These are phyloP conservation scores for Xylariaceae sp. DNA, from an alignment of 2,329 filamentous ascomycete genomes.

Conservation along the genomic window DNA sequence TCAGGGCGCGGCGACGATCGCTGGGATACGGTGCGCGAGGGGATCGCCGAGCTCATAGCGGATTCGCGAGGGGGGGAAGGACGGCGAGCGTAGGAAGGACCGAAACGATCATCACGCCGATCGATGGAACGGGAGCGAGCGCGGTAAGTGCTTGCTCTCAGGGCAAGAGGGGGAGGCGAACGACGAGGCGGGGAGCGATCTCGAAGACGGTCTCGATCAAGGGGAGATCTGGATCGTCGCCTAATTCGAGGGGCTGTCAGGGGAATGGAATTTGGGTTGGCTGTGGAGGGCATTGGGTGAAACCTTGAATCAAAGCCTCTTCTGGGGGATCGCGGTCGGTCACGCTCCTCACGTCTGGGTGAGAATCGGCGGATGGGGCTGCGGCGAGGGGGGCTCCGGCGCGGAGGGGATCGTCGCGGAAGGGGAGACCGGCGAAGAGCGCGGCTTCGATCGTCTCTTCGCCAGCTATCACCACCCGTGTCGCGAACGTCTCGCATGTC, in stretches of 20 bases:
- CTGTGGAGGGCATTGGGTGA: slow-evolving; percentile 25
- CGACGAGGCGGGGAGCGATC: slow-evolving; percentile 32
- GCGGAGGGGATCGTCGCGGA: slow-evolving; percentile 32
- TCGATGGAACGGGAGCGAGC: slow-evolving; percentile 49
- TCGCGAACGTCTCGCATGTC: slow-evolving; percentile 18
- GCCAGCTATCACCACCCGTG: slow-evolving; percentile 33
- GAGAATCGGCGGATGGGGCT: slow-evolving; percentile 36
- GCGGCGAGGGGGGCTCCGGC: slow-evolving; percentile 33
- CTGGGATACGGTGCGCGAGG: slow-evolving; percentile 47
- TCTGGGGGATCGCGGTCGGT: slow-evolving; percentile 37
- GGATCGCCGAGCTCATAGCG: slow-evolving; percentile 45
- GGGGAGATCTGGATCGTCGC: slow-evolving; percentile 52
- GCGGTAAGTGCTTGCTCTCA: slow-evolving; percentile 44
- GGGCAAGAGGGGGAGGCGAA: slow-evolving; percentile 34
- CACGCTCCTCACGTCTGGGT: slow-evolving; percentile 36
- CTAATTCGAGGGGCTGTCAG: slow-evolving; percentile 33
- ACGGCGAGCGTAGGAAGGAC: slow-evolving; percentile 38
- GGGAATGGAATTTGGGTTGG: slow-evolving; percentile 27
- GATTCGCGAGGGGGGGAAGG: slow-evolving; percentile 46
- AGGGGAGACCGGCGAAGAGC: slow-evolving; percentile 36
- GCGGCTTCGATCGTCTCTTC: slow-evolving; percentile 38
- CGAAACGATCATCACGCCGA: slow-evolving; percentile 42
- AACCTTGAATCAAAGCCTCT: slow-evolving; percentile 38
- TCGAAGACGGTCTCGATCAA: slow-evolving; percentile 42
- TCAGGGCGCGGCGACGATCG: slow-evolving; percentile 49